These are phyloP conservation scores for Streptanthus diversifolius DNA, from an alignment of 345 rosid genomes.

Conservation along the genomic window DNA sequence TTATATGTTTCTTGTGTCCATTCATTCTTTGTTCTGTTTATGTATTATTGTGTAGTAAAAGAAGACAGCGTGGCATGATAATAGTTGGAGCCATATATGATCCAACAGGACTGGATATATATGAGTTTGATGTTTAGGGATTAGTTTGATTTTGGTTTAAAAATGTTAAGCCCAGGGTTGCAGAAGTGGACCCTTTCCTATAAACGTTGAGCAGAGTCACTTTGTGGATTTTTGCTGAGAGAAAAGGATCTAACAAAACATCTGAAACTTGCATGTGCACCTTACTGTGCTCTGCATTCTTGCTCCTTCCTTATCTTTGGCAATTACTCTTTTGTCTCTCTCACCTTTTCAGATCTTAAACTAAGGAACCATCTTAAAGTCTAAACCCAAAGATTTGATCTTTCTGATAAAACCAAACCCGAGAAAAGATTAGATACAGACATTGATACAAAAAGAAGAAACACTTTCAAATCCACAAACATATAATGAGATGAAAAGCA, in stretches of 20 bases:
- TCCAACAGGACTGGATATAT: background rate
- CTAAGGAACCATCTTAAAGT: background rate
- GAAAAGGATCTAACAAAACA: constrained; percentile 21
- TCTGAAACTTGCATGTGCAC: constrained; percentile 38
- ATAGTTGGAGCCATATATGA: background rate
- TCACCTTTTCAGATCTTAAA: constrained; percentile 11
- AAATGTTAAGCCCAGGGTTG: constrained; percentile 5
- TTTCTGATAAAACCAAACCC: background rate
- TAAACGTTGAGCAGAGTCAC: constrained; percentile 21
- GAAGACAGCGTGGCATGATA: background rate
- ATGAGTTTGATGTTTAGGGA: background rate
- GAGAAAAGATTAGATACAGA: constrained; percentile 3
- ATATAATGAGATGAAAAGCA: constrained; percentile 4
- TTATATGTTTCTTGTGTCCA: background rate
- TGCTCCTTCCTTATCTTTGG: constrained; percentile 11
- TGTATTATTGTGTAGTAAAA: background rate
- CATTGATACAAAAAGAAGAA: background rate
- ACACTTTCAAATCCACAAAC: background rate
- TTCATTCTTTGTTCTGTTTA: background rate
- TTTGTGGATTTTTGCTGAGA: constrained; percentile 7
- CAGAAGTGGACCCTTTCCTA: constrained; percentile 24
- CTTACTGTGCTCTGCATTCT: constrained; percentile 13
- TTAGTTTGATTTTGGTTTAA: constrained; percentile 10
- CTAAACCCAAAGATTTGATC: background rate
- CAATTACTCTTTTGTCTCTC: constrained; percentile 22